A percentile compares a stretch with the other conserved stretches of the same genome.
Conservation (phyloP, 2,329 filamentous ascomycete genomes). For the Phialophora macrospora region DNA sequence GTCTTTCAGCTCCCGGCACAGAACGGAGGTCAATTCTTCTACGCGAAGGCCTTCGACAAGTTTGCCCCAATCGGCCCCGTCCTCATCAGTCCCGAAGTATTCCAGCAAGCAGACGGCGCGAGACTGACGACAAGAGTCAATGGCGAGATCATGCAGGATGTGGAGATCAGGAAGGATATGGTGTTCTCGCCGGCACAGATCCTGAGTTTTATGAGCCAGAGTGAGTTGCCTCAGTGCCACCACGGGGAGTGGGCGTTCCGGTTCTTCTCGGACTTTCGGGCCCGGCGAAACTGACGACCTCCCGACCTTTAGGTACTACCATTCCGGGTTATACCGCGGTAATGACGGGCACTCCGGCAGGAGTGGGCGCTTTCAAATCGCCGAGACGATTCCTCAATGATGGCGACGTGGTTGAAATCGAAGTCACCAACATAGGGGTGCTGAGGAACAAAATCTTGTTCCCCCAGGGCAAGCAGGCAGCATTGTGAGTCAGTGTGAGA, state of each 20-base stretch:
- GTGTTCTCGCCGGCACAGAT: conserved; percentile 52
- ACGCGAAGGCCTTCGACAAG: conserved; percentile 47
- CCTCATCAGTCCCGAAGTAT: conserved; percentile 47
- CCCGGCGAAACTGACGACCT: not conserved
- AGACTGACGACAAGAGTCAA: conserved; percentile 50
- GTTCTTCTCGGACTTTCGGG: not conserved
- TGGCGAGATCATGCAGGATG: conserved; percentile 50
- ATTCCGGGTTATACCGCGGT: conserved; percentile 54
- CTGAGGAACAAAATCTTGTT: conserved; percentile 15
- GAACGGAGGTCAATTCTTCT: conserved; percentile 44
- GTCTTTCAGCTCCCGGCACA: conserved; percentile 46
- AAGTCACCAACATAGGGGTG: conserved; percentile 10
- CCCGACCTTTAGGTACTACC: conserved; percentile 47
- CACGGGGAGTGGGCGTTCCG: not conserved
- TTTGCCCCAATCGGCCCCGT: conserved; percentile 52
- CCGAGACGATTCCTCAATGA: conserved; percentile 44
- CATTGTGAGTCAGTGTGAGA: conserved; percentile 4
- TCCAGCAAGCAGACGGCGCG: conserved; percentile 40
- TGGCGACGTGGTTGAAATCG: conserved; percentile 33
- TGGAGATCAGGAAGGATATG: conserved; percentile 49
- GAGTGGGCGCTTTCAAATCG: conserved; percentile 44
- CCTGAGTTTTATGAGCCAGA: conserved; percentile 51
- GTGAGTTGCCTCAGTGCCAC: conserved; percentile 25
- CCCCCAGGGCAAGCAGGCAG: conserved; percentile 6
- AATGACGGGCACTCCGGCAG: conserved; percentile 57